Evolutionary conservation across 83 land plant genomes (phyloP), one percentile per base, ranked within the genome.

Genomic region (Diphasiastrum complanatum): DNA sequence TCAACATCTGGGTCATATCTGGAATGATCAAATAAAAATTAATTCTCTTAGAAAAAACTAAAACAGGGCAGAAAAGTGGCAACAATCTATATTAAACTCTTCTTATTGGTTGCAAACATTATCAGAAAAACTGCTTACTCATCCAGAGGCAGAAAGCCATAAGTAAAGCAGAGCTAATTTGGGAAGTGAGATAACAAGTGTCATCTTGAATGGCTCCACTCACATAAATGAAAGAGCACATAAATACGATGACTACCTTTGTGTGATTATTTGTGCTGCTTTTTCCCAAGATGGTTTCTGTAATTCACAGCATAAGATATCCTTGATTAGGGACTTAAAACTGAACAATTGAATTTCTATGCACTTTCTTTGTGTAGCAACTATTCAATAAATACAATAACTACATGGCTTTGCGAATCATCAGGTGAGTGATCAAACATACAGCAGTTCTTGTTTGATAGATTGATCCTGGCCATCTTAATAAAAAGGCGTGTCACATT

Each of bases 231-330:
- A 5, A 29, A 10, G 33, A 63, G 34, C 32, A 45, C 52, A 36
- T 10, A 32, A 40, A 3, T 0, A 60, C 29, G 16, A 30, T 28
- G 29, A 18, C 6, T 51, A 86, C 96, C 81, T 83, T 48, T 90
- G 89, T 61, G 69, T 68, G 1, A 90, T 79, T 43, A 79, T 95
- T 60, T 70, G 78, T 29, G 99, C 85, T 55, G 99, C 87, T 70
- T 81, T 95, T 70, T 95, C 99, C 99, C 99, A 95, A 20, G 99
- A 74, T 45, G 97, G 97, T 89, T 81, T 89, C 99, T 95, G 87
- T 4, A 77, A 66, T n/a, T n/a, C n/a, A n/a, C n/a, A n/a, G n/a
- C n/a, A n/a, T n/a, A n/a, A n/a, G n/a, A n/a, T n/a, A n/a, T n/a
- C n/a, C n/a, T n/a, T n/a, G n/a, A n/a, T n/a, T n/a, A n/a, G n/a